phyloP scores from a whole-genome alignment of 352 stramenopile genomes.

The Globisporangium echinulatum region DNA sequence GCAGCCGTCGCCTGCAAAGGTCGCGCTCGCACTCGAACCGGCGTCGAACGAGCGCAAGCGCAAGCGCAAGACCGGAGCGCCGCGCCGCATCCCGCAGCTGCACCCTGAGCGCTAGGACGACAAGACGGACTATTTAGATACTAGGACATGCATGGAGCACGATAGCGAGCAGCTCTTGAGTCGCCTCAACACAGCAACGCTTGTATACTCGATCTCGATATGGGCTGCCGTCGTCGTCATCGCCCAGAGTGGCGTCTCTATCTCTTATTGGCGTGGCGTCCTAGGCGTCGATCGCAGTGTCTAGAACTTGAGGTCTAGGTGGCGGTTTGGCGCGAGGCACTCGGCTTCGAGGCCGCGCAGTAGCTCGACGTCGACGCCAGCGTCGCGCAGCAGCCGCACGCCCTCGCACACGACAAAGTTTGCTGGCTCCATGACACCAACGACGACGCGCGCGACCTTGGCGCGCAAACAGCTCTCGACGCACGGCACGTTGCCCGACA shows the following conservation, averaged over 20 bases:
- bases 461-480: conserved; percentile 75
- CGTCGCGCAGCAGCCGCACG: conserved; percentile 58
- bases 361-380: conserved; percentile 62
- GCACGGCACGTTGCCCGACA: conserved; percentile 81
- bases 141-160: no score
- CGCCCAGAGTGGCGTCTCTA: no score
- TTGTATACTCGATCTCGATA: no score
- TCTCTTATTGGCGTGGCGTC: neutral
- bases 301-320: conserved; percentile 61
- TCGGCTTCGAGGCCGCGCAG: conserved; percentile 67
- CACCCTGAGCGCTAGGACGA: no score
- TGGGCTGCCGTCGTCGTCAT: no score
- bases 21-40: conserved; percentile 9
- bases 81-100: conserved; percentile 30
- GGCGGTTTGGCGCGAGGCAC: conserved; percentile 66
- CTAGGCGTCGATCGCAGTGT: neutral
- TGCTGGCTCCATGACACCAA: conserved; percentile 81
- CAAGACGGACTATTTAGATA: no score
- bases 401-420: conserved; percentile 86
- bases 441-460: conserved; percentile 58
- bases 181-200: no score
- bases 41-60: conserved; percentile 35
- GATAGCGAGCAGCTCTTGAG: no score
- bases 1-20: conserved; percentile 9
- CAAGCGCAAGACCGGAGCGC: conserved; percentile 40